Base-by-base conservation (phyloP, 2,329 filamentous ascomycete genomes). In the Colletotrichum scovillei region DNA sequence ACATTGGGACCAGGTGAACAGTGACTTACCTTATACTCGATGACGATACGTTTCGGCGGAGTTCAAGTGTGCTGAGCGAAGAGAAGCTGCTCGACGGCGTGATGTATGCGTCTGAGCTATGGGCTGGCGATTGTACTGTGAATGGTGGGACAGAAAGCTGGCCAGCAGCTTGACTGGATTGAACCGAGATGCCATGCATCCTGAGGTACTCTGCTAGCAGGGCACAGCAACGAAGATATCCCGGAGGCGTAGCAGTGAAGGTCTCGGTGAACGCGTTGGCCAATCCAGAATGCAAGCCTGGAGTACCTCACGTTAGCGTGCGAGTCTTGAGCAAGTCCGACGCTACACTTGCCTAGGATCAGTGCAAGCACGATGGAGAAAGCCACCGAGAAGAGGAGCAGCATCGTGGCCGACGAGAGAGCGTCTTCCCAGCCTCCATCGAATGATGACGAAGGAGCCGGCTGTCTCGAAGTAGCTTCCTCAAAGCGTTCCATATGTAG, bases 331-430 rank as follows among this genome's bases (percentile, higher is more conserved):
- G 19, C 9, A 26, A 26, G 2, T n/a, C 1, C 2, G 14, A 8
- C 42, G 67, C 64, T n/a, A 68, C 71, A 55, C 49, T 60, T 69
- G 42, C 63, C 22, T 8, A 72, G 16, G 38, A 74, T 66, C 24
- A 75, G 30, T 1, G 69, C 73, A 4, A 76, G 42, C 35, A 75
- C 60, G 0, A 75, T 60, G 4, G 72, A 75, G 42, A 76, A 74
- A 2, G 72, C 75, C 4, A 75, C 69, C 1, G 75, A 75, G 5
- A 69, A 72, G 14, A 75, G 53, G n/a, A 76, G n/a, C n/a, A 74
- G 67, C 56, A 75, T 63, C 30, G 75, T 75, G 38, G 67, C 73
- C 32, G 69, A 59, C 1, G 75, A 63, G 1, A 76, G 64, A 35
- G 69, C 57, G 26, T 75, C 74, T 11, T 75, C 67, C 72, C 69